phyloP scores from a whole-genome alignment of 2,329 filamentous ascomycete genomes.

The Aspergillus candidus region DNA sequence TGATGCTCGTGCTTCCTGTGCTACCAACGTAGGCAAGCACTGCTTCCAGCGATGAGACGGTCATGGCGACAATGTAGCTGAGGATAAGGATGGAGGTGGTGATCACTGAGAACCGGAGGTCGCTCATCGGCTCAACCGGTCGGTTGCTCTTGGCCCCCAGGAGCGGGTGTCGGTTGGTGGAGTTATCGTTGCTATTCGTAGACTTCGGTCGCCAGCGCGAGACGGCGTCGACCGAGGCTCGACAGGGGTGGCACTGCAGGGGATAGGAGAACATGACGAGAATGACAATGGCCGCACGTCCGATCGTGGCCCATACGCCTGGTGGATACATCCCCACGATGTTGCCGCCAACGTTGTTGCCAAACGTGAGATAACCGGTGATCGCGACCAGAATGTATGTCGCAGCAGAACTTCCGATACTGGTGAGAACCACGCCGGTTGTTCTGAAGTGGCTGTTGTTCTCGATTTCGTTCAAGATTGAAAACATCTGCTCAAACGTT shows the following conservation, averaged over 20 bases:
- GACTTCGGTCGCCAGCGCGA: slow-evolving; percentile 72
- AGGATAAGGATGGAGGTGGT: slow-evolving; percentile 79
- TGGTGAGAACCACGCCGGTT: slow-evolving; percentile 70
- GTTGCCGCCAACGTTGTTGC: slow-evolving; percentile 81
- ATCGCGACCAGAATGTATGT: slow-evolving; percentile 90
- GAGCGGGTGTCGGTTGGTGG: slow-evolving; percentile 41
- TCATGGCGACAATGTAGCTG: slow-evolving; percentile 84
- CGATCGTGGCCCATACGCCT: slow-evolving; percentile 79
- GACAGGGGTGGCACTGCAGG: slow-evolving; percentile 89
- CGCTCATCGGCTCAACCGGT: slow-evolving; percentile 63
- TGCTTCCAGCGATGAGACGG: slow-evolving; percentile 79
- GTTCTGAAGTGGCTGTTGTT: slow-evolving; percentile 75
- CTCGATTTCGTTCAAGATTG: slow-evolving; percentile 88
- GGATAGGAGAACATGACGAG: slow-evolving; percentile 96
- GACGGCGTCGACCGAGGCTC: slow-evolving; percentile 92
- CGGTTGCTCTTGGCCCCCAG: slow-evolving; percentile 35
- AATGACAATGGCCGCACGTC: slow-evolving; percentile 88
- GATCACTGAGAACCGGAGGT: slow-evolving; percentile 80
- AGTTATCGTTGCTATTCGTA: slow-evolving; percentile 35
- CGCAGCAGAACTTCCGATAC: slow-evolving; percentile 79
- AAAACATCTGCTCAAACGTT: slow-evolving; percentile 71
- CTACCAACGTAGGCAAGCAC: slow-evolving; percentile 93
- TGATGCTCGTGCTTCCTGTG: slow-evolving; percentile 91
- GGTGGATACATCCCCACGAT: slow-evolving; percentile 86
- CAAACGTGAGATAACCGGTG: slow-evolving; percentile 93